These are phyloP conservation scores for Microdochium paspali DNA, from an alignment of 2,329 filamentous ascomycete genomes.

Conservation along the genomic window DNA sequence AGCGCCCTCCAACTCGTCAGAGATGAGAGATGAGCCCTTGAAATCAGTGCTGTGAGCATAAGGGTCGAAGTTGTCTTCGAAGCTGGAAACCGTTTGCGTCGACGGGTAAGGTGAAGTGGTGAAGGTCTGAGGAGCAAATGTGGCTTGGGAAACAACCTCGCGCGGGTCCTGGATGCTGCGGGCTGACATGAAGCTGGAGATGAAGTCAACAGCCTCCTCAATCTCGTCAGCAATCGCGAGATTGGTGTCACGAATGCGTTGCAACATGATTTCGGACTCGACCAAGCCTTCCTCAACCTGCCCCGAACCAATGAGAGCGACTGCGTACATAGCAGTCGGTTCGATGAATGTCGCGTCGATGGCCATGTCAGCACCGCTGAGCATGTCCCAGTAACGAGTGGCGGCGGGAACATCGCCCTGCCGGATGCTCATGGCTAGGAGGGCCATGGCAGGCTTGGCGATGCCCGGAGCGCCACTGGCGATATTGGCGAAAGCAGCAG, in stretches of 20 bases:
- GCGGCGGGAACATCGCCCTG: slow-evolving; percentile 70
- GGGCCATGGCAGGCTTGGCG: slow-evolving; percentile 60
- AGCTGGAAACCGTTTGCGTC: slow-evolving; percentile 47
- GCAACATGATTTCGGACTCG: slow-evolving; percentile 79
- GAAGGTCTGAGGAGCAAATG: slow-evolving; percentile 37
- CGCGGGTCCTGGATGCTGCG: slow-evolving; percentile 47
- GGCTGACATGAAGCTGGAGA: slow-evolving; percentile 47
- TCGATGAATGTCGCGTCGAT: slow-evolving; percentile 65
- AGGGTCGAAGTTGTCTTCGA: slow-evolving; percentile 81
- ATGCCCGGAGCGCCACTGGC: slow-evolving; percentile 38
- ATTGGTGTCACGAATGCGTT: slow-evolving; percentile 61
- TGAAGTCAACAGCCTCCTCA: slow-evolving; percentile 73
- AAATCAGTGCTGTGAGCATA: slow-evolving; percentile 87
- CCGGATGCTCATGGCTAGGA: slow-evolving; percentile 81
- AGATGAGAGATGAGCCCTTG: slow-evolving; percentile 84
- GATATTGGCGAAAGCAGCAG: slow-evolving; percentile 54
- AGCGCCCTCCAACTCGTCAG: slow-evolving; percentile 77
- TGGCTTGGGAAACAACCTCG: slow-evolving; percentile 36
- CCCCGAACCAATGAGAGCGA: slow-evolving; percentile 79
- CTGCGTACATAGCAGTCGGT: slow-evolving; percentile 81
- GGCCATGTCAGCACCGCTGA: slow-evolving; percentile 53
- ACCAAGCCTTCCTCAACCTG: slow-evolving; percentile 72
- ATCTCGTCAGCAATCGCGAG: slow-evolving; percentile 64
- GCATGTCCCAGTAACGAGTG: slow-evolving; percentile 69
- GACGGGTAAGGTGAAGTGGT: slow-evolving; percentile 42